These are phyloP conservation scores for Paramecium primaurelia DNA, from an alignment of 73 alveolate species.

Conservation along the genomic window DNA sequence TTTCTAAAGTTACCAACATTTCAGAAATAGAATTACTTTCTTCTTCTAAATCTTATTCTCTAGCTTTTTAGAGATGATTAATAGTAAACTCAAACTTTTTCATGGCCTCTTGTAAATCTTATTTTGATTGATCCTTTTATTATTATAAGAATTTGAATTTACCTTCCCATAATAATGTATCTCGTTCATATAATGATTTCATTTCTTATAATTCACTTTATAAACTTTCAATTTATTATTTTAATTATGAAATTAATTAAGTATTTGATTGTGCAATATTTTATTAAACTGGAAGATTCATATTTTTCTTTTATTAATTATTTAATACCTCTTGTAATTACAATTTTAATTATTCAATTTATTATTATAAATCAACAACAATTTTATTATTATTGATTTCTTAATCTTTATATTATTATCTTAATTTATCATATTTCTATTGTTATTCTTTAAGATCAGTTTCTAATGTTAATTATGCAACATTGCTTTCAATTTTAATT, in stretches of 20 bases:
- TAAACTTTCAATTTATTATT: background rate
- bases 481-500: background rate
- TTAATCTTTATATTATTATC: conserved; percentile 21
- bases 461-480: background rate
- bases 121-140: conserved; percentile 82
- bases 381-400: background rate
- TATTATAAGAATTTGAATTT: conserved; percentile 84
- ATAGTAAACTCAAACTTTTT: conserved; percentile 85
- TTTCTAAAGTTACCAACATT: conserved; percentile 77
- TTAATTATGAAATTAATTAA: background rate
- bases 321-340: background rate
- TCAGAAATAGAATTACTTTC: conserved; percentile 70
- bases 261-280: background rate
- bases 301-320: background rate
- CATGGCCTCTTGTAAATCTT: conserved; percentile 80
- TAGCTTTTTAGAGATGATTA: conserved; percentile 79
- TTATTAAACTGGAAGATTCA: background rate
- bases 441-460: conserved; percentile 14
- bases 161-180: conserved; percentile 89
- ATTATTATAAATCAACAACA: background rate
- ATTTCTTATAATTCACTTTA: conserved; percentile 52
- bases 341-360: background rate
- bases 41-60: conserved; percentile 78
- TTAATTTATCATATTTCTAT: conserved; percentile 34
- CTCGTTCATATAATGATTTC: conserved; percentile 75